Evolutionary conservation across 2,329 filamentous ascomycete species (phyloP).

Genomic region (Phoma sp.): DNA sequence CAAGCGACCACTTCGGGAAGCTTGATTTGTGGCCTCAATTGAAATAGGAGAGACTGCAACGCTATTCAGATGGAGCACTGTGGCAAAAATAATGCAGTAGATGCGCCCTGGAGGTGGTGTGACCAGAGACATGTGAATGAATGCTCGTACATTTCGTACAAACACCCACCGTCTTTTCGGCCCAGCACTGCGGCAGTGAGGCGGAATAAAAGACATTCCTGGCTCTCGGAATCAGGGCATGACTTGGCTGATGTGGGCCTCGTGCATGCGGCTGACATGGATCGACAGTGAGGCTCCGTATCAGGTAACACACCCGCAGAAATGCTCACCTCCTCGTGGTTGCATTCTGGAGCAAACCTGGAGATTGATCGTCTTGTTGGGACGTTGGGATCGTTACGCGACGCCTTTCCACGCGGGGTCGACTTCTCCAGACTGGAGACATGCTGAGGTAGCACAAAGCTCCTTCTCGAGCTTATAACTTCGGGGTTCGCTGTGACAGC

Average conservation of each 20-base stretch:
- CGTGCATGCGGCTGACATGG: conserved; percentile 11
- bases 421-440: conserved; percentile 8
- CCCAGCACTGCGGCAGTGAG: background rate
- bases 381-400: conserved; percentile 4
- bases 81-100: too few species aligned
- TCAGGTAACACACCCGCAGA: conserved; percentile 9
- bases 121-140: too few species aligned
- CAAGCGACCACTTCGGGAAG: too few species aligned
- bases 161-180: background rate
- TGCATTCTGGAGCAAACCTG: conserved; percentile 4
- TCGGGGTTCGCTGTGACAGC: too few species aligned
- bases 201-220: background rate
- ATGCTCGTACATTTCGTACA: background rate
- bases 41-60: too few species aligned
- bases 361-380: conserved; percentile 1
- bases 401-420: background rate
- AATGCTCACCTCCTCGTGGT: background rate
- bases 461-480: too few species aligned
- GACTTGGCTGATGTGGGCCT: background rate
- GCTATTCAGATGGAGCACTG: too few species aligned
- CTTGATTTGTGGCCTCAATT: too few species aligned
- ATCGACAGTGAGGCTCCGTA: conserved; percentile 4
- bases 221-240: conserved; percentile 3
- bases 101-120: too few species aligned
- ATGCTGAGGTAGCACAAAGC: background rate